Evolutionary conservation across 768 basidiomycete species (phyloP).

Genomic region (Porpolomopsis calyptriformis): DNA sequence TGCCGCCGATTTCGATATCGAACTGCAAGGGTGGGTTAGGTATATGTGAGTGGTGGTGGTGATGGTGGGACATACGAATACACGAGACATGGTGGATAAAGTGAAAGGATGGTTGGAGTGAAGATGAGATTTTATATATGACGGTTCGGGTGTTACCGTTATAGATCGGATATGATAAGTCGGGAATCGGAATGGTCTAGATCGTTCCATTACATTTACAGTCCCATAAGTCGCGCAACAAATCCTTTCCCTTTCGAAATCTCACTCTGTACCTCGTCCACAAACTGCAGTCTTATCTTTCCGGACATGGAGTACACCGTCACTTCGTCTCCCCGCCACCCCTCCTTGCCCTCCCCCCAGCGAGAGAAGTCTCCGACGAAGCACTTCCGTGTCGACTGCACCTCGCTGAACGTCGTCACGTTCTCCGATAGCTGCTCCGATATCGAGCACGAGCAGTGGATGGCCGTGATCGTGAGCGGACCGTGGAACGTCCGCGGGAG

Average conservation of each 20-base stretch:
- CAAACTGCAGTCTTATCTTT: conserved; percentile 24
- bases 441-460: conserved; percentile 20
- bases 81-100: neutral
- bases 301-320: conserved; percentile 25
- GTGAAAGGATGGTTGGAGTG: too few relatives aligned
- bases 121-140: neutral
- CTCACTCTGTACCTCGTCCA: conserved; percentile 22
- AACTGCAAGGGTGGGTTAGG: too few relatives aligned
- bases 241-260: conserved; percentile 9
- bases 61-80: neutral
- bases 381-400: conserved; percentile 19
- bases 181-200: neutral
- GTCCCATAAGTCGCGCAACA: conserved; percentile 18
- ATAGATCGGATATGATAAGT: neutral
- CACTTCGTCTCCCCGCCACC: conserved; percentile 29
- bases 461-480: conserved; percentile 18
- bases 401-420: conserved; percentile 24
- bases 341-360: conserved; percentile 10
- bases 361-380: conserved; percentile 28
- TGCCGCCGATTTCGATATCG: conserved; percentile 72
- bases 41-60: neutral
- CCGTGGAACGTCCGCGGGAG: conserved; percentile 35
- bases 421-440: conserved; percentile 20
- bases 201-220: conserved; percentile 1
- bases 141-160: neutral